Base-by-base conservation (phyloP, 805 yeast species). In the Starmerella bombi region DNA sequence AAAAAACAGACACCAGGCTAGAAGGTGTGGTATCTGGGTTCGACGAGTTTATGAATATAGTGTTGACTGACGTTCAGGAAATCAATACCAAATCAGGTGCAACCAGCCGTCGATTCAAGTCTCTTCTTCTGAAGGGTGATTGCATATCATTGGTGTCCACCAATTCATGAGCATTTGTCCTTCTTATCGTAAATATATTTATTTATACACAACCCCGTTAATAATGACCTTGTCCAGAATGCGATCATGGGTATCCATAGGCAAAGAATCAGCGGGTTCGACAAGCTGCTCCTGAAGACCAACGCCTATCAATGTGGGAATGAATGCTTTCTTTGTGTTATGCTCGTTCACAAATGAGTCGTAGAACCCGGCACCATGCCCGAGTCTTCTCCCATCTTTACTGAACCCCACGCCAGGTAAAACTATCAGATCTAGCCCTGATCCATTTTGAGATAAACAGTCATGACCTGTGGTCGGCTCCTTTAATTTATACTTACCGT, bases 21-120 rank as follows among this genome's bases (percentile, higher is more conserved):
- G 81, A 80, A 51, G 98, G 98, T 1, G 72, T 70, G 45, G 77
- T 91, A 23, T 34, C 58, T 51, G 99, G 99, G 1, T 88, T 93
- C 60, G 99, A 91, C 60, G 98, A 93, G 63, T 88, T 86, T 55
- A 93, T 91, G 98, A 91, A 91, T 57, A 62, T 76, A 15, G 80
- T 75, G 3, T 61, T 76, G 18, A 76, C 72, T 25, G 71, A 72
- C 37, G 79, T 80, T 0, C 53, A 58, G 10, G 94, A 93, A 52
- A 65, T 88, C 5, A 65, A 69, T 38, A 56, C 57, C n/a, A 70
- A 69, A 29, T 74, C 75, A 1, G 67, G 69, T 37, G 46, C 67
- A 1, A 64, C 65, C 40, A 18, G 12, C 23, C 70, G 73, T 21
- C 60, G 62, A n/a, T 42, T 58, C 41, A 66, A 67, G 17, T 52